Percentiles rank a stretch among this genome's conserved stretches.
These are phyloP conservation scores for Colletotrichum sp. DNA, from an alignment of 2,329 filamentous ascomycete genomes.

Conservation along the genomic window DNA sequence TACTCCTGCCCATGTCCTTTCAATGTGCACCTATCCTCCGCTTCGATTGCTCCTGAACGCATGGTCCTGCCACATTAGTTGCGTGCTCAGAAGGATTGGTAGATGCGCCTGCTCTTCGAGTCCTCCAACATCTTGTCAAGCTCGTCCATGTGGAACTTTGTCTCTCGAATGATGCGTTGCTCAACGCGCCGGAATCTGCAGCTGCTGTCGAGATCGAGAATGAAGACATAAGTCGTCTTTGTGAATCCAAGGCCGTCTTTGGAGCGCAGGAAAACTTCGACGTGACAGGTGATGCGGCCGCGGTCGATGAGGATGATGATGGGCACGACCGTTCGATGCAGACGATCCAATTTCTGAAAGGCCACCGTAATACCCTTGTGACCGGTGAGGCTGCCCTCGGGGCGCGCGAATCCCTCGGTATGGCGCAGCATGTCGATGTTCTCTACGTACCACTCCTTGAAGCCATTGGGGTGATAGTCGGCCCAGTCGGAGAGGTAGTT, in stretches of 20 bases:
- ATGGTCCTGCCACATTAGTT: not conserved
- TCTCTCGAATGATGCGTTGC: not conserved
- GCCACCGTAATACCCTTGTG: not conserved
- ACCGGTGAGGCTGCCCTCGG: not conserved
- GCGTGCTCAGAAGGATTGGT: not conserved
- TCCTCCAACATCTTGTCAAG: not conserved
- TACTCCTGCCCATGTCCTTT: fast-evolving
- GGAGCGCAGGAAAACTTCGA: not conserved
- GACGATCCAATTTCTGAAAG: not conserved
- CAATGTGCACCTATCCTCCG: not conserved
- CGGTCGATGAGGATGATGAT: not conserved
- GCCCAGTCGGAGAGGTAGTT: not conserved
- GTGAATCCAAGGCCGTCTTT: fast-evolving
- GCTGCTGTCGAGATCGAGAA: not conserved
- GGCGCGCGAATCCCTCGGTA: not conserved
- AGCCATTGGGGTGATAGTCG: not conserved
- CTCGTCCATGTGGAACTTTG: not conserved
- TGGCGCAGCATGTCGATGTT: not conserved
- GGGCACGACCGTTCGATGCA: not conserved
- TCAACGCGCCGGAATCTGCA: not conserved
- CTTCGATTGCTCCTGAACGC: not conserved
- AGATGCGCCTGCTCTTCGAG: not conserved
- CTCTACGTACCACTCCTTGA: not conserved
- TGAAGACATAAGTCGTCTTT: fast-evolving
- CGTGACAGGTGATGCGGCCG: not conserved